Evolutionary conservation across 306 rosid genomes (phyloP), one percentile per base, ranked within the genome.

Genomic region (Crotalaria pallida): DNA sequence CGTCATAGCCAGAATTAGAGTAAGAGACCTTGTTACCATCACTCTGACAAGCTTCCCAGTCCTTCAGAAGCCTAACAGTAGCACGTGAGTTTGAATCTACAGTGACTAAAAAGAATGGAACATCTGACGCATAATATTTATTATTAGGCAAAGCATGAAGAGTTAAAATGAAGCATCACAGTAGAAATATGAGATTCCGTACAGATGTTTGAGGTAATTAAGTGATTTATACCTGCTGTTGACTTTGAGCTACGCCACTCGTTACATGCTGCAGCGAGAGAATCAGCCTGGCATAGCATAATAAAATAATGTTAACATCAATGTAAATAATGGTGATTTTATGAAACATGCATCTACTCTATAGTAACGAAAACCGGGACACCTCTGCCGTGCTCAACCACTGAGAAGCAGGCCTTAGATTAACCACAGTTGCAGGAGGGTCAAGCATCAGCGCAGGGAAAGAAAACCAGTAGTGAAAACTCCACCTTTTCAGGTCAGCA

Each of bases 401-500:
- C 27, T 83, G 80, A 69, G 89, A 87, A 76, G 97, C 97, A 77
- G 91, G 87, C 69, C 56, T 87, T 80, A 94, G 65, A 82, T 83
- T 76, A 58, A 83, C 81, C 81, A 94, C 62, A 43, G 81, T 86
- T 52, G 92, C 97, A 13, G 96, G 97, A 59, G 97, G 97, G 77
- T 94, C 84, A 80, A 90, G 91, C 79, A 88, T 72, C 57, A 94
- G 82, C 48, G 97, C 98, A 23, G 98, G 98, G 79, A 90, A 94
- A 49, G 95, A 97, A 80, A 90, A 94, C 97, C 95, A 90, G 70
- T 88, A 90, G 64, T 87, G 86, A 63, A 94, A 94, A 55, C 77
- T 88, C 98, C 98, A 94, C 52, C 81, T 87, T 70, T 94, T 94
- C 72, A 94, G 82, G 84, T 94, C 98, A 0, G 96, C 97, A 73